A percentile compares a stretch with the other conserved stretches of the same genome.
These are phyloP conservation scores for Mesembryanthemum crystallinum DNA, from an alignment of 148 eudicot genomes.

Conservation along the genomic window DNA sequence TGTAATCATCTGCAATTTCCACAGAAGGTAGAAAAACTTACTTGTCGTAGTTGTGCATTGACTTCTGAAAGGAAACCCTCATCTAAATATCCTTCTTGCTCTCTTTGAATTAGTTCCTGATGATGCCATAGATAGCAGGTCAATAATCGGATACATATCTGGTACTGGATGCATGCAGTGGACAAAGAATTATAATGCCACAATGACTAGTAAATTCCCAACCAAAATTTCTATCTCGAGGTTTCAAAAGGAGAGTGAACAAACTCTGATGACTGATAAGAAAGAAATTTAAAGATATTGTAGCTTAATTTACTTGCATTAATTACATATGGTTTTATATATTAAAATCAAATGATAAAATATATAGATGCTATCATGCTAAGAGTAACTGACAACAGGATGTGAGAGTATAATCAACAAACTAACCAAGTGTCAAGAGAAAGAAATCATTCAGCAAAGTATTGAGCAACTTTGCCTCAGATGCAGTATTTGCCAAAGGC, in stretches of 20 bases:
- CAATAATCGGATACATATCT: background rate
- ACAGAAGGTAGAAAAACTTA: slow-evolving; percentile 30
- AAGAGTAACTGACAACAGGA: background rate
- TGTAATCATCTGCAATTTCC: background rate
- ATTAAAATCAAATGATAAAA: too few relatives aligned
- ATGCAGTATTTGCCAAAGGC: background rate
- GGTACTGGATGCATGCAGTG: background rate
- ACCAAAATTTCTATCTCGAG: background rate
- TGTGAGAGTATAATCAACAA: background rate
- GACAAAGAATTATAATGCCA: background rate
- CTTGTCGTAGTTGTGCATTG: slow-evolving; percentile 93
- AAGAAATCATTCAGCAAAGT: background rate
- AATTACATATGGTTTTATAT: background rate
- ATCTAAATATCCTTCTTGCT: slow-evolving; percentile 87
- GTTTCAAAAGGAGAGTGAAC: too few relatives aligned
- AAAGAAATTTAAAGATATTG: too few relatives aligned
- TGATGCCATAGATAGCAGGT: slow-evolving; percentile 17
- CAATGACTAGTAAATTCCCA: background rate
- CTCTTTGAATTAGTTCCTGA: slow-evolving; percentile 82
- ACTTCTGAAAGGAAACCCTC: slow-evolving; percentile 97
- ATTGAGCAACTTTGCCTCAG: background rate
- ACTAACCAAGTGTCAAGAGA: background rate
- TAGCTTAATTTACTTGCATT: too few relatives aligned
- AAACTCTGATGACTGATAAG: too few relatives aligned
- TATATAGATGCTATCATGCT: background rate